Evolutionary conservation across 2,329 filamentous ascomycete genomes (phyloP).

Genomic region (Purpureocillium lavendulum): DNA sequence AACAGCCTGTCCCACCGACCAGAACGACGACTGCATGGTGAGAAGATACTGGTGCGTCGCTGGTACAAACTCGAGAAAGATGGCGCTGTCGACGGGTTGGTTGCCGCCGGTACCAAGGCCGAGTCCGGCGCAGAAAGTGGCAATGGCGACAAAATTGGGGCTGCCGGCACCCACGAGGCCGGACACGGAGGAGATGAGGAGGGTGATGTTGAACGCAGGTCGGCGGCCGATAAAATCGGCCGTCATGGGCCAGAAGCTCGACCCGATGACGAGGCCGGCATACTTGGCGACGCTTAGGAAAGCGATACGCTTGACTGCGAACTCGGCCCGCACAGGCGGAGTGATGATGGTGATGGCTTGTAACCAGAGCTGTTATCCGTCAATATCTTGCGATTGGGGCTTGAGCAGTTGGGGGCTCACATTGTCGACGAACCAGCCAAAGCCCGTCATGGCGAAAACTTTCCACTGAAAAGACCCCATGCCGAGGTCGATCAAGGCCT

Average conservation of each 20-base stretch:
- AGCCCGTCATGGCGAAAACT: too few species aligned
- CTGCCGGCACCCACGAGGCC: conserved; percentile 48
- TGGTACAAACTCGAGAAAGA: conserved; percentile 40
- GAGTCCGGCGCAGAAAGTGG: conserved; percentile 43
- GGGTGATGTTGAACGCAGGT: conserved; percentile 35
- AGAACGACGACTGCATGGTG: conserved; percentile 31
- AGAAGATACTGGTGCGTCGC: conserved; percentile 34
- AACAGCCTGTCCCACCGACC: conserved; percentile 39
- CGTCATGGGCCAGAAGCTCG: conserved; percentile 34
- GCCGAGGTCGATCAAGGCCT: too few species aligned
- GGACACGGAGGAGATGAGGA: conserved; percentile 41
- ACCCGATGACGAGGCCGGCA: conserved; percentile 34
- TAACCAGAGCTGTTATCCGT: too few species aligned
- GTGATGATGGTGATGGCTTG: too few species aligned
- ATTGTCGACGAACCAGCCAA: too few species aligned
- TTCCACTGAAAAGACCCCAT: too few species aligned
- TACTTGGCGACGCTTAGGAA: conserved; percentile 21
- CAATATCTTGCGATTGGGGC: too few species aligned
- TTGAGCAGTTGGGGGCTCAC: too few species aligned
- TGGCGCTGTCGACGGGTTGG: conserved; percentile 35
- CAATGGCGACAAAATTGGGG: conserved; percentile 49
- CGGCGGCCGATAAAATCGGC: conserved; percentile 32
- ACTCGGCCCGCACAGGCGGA: too few species aligned
- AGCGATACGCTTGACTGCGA: too few species aligned
- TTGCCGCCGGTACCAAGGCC: conserved; percentile 34